phyloP scores from a whole-genome alignment of 345 rosid genomes.

The Draba incana region DNA sequence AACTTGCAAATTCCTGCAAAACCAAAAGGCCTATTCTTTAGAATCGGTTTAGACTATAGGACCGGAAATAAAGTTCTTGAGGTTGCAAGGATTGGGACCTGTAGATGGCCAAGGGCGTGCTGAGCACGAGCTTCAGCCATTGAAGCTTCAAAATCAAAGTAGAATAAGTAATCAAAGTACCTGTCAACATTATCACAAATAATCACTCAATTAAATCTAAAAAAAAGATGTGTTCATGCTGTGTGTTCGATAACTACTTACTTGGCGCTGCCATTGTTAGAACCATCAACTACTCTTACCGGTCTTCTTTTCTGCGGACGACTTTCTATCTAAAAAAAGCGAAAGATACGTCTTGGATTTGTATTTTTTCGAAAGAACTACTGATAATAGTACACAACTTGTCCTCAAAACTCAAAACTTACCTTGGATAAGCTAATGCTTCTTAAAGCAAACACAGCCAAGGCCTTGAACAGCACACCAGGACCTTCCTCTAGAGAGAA shows the following conservation, averaged over 20 bases:
- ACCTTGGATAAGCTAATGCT: conserved; percentile 86
- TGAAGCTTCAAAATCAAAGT: conserved; percentile 89
- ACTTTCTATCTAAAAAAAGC: conserved; percentile 73
- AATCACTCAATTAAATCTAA: conserved; percentile 18
- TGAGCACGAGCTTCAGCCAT: conserved; percentile 93
- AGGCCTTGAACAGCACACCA: conserved; percentile 84
- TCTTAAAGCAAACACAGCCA: conserved; percentile 88
- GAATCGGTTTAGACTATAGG: background rate
- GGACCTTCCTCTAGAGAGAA: conserved; percentile 97
- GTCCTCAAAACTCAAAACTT: conserved; percentile 14
- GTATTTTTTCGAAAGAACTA: conserved; percentile 1
- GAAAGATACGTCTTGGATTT: background rate
- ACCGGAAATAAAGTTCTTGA: background rate
- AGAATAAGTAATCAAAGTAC: conserved; percentile 91
- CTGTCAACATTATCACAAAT: conserved; percentile 50
- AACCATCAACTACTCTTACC: conserved; percentile 77
- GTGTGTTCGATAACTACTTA: conserved; percentile 43
- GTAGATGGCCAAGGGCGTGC: conserved; percentile 73
- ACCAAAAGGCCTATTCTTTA: background rate
- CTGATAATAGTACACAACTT: conserved; percentile 2
- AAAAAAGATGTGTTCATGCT: background rate
- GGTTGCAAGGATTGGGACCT: conserved; percentile 47
- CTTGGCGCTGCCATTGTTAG: conserved; percentile 79
- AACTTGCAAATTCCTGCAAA: conserved; percentile 73
- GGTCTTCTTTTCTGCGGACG: conserved; percentile 82